Base-by-base conservation (phyloP, 2,329 filamentous ascomycete species). In the Cladosporium colombiae region DNA sequence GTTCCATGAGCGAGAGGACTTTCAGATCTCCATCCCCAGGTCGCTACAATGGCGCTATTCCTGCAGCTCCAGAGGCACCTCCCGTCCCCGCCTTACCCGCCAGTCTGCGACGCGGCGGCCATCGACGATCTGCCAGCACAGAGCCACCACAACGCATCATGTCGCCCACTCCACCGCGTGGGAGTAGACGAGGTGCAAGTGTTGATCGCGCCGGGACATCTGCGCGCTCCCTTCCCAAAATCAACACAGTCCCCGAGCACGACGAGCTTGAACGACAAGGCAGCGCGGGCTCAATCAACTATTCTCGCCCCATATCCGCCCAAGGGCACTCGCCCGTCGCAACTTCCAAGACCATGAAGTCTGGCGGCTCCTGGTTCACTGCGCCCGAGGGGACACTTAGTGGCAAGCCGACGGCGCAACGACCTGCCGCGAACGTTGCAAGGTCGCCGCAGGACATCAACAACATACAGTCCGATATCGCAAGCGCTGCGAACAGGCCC, bases 1-100 rank as follows among this genome's bases (percentile, higher is more conserved):
- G 88, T 25, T 97, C 93, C 59, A 96, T 98, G 93, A 89, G 87
- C 33, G 91, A 94, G 76, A 87, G 94, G 66, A 93, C 92, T 0
- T 97, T 97, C 78, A 88, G 93, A 70, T 90, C 90, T 14, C 88
- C 89, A 3, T 96, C 91, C 84, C 67, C 82, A 76, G 78, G 78
- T 75, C 82, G 83, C 73, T 31, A 46, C 72, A 71, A 70, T 60
- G 68, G 70, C 59, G 68, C 71, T 8, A 55, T 68, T 18, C 68
- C 71, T 18, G 71, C 70, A 35, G 68, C 71, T 10, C 65, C 60
- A 7, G 69, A 78, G 64, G 83, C 86, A 62, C 92, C 92, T 33
- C 92, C 92, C 1, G 88, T 97, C 2, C 93, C 93, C 40, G 83
- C 84, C 4, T 83, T 97, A 29, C 92, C 75, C 46, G 65, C 68